Evolutionary conservation across 2,329 filamentous ascomycete genomes (phyloP).

Genomic region (Macroventuria anomochaeta): DNA sequence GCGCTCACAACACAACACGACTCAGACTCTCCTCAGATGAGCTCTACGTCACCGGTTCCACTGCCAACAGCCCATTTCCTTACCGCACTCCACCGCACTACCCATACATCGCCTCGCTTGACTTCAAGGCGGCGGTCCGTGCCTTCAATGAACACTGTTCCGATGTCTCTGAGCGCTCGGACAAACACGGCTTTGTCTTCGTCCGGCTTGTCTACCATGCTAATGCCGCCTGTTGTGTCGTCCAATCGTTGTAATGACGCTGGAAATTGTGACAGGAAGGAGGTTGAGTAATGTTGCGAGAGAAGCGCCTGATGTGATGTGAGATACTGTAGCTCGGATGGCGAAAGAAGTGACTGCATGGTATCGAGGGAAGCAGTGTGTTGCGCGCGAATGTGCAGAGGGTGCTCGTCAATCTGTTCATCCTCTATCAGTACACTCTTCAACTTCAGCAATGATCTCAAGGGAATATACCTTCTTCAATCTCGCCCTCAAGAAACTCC

Average conservation of each 20-base stretch:
- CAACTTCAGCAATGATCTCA: neutral
- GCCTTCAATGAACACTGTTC: constrained; percentile 63
- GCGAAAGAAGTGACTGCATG: constrained; percentile 63
- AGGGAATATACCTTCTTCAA: constrained; percentile 74
- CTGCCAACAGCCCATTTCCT: constrained; percentile 65
- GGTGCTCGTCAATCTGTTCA: constrained; percentile 73
- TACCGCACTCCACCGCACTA: constrained; percentile 62
- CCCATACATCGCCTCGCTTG: constrained; percentile 63
- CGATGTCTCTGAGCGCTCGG: constrained; percentile 68
- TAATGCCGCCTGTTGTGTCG: constrained; percentile 86
- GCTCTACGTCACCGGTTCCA: constrained; percentile 73
- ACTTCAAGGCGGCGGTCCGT: constrained; percentile 62
- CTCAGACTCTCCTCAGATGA: constrained; percentile 46
- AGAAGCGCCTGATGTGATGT: constrained; percentile 84
- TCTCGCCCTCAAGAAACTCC: constrained; percentile 81
- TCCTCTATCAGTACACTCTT: constrained; percentile 9
- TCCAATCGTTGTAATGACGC: constrained; percentile 80
- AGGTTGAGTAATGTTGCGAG: constrained; percentile 81
- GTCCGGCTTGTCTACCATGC: constrained; percentile 91
- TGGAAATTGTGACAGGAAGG: constrained; percentile 85
- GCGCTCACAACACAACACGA: constrained; percentile 7
- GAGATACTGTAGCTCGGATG: constrained; percentile 80
- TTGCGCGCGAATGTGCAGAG: constrained; percentile 72
- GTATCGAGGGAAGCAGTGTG: constrained; percentile 58
- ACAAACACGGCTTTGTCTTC: constrained; percentile 84